Evolutionary conservation across 495 filamentous ascomycete genomes (phyloP), one percentile per base, ranked within the genome.

Genomic region (Penicillium tannophilum): DNA sequence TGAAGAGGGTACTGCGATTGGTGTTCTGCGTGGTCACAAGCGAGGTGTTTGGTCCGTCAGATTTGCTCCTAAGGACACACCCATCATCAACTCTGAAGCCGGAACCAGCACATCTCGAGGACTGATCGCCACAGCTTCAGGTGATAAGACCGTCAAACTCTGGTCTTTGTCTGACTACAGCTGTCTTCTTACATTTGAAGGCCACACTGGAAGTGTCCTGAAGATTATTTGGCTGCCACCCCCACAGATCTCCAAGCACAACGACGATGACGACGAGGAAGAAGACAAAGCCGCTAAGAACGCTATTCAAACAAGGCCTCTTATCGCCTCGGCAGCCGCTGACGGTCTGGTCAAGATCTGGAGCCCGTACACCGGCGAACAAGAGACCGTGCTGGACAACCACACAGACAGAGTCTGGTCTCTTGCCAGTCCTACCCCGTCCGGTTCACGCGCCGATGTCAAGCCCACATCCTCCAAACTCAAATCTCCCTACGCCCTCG

Each of bases 271-370:
- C 4, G 71, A 77, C 10, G 75, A 74, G 17, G 73, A 77, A 9
- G 73, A 74, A 24, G 56, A 72, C 41, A 42, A 62, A n/a, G 58
- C 61, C 31, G 56, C 54, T 20, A 72, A 72, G 16, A 58, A 58
- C 19, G 56, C 71, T 23, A 55, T 61, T n/a, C 73, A 73, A 64
- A 61, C 72, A 62, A 55, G 80, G 62, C 63, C 80, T 80, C 57
- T 92, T 28, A 81, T 97, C 33, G 95, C 90, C 10, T 91, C 87
- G 57, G 92, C 95, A 7, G 95, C 90, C 33, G 93, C 92, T 45
- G 94, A 99, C 74, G 92, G 92, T n/a, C 79, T 99, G 6, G 91
- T 99, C 47, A 99, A 98, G 73, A 80, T 98, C 51, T 99, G 94
- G 94, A 90, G 94, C 58, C 86, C 88, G 8, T 76, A 79, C 58